Conservation (phyloP, 2,329 filamentous ascomycete genomes). For the Penicillium nordicum region DNA sequence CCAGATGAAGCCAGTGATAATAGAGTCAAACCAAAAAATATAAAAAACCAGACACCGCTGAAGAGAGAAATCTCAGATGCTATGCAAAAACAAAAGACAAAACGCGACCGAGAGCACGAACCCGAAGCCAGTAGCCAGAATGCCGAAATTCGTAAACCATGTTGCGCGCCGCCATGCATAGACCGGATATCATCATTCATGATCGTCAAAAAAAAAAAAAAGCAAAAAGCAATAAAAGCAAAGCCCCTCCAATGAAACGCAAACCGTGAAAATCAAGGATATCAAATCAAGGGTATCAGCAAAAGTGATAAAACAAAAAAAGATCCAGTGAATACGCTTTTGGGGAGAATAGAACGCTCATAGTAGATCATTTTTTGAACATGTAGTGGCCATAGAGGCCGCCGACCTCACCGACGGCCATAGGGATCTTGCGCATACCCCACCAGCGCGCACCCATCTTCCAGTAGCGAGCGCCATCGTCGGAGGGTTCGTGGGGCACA, state of each 20-base stretch:
- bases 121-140: slow-evolving; percentile 26
- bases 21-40: not conserved
- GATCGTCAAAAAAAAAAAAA: slow-evolving; percentile 19
- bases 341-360: slow-evolving; percentile 15
- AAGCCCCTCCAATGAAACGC: slow-evolving; percentile 13
- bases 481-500: slow-evolving; percentile 35
- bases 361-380: slow-evolving; percentile 49
- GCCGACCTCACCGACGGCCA: slow-evolving; percentile 54
- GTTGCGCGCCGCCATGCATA: slow-evolving; percentile 29
- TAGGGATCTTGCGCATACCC: slow-evolving; percentile 71
- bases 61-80: slow-evolving; percentile 25
- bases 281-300: slow-evolving; percentile 22
- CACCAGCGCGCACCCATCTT: slow-evolving; percentile 82
- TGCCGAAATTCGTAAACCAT: slow-evolving; percentile 29
- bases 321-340: slow-evolving; percentile 15
- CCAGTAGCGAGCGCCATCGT: slow-evolving; percentile 64
- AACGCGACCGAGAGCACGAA: slow-evolving; percentile 26
- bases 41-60: slow-evolving; percentile 15
- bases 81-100: slow-evolving; percentile 24
- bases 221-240: slow-evolving; percentile 5
- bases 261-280: slow-evolving; percentile 7
- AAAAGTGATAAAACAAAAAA: slow-evolving; percentile 5
- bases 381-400: slow-evolving; percentile 60
- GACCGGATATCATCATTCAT: slow-evolving; percentile 28
- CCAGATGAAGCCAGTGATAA: slow-evolving; percentile 5